phyloP scores from a whole-genome alignment of 257 asterid genomes.

The Anisodus tanguticus region DNA sequence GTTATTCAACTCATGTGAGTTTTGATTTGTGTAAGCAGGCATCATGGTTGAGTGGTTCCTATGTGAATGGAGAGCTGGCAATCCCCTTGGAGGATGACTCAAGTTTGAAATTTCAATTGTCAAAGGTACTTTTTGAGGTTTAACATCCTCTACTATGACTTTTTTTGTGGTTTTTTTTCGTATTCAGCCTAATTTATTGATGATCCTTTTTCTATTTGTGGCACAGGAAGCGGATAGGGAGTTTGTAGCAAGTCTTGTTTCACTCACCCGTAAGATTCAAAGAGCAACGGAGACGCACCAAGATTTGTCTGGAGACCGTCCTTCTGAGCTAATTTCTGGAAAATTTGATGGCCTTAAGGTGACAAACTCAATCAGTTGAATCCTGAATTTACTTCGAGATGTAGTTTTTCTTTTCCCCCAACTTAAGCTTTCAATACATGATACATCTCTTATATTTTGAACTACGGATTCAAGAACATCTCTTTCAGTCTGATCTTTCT shows the following conservation, averaged over 20 bases:
- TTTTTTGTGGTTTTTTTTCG: conserved; percentile 1
- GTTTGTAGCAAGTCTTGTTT: conserved; percentile 59
- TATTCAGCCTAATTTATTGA: conserved; percentile 4
- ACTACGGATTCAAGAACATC: neutral
- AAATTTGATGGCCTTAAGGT: conserved; percentile 93
- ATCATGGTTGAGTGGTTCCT: conserved; percentile 89
- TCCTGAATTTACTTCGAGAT: neutral
- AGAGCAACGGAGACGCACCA: conserved; percentile 62
- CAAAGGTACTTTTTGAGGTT: conserved; percentile 60
- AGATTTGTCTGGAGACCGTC: conserved; percentile 55
- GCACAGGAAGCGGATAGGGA: conserved; percentile 78
- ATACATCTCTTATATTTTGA: neutral
- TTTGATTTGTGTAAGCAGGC: conserved; percentile 58
- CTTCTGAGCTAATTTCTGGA: conserved; percentile 74
- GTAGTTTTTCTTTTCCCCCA: neutral
- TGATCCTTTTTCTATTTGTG: conserved; percentile 26
- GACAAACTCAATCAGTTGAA: conserved; percentile 11
- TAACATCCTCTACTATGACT: neutral
- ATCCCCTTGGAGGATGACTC: conserved; percentile 64
- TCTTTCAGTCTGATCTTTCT: neutral
- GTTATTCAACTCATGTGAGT: conserved; percentile 31
- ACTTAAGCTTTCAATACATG: conserved; percentile 7
- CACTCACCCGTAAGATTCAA: conserved; percentile 56
- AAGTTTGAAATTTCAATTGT: conserved; percentile 68
- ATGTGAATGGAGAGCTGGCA: conserved; percentile 68